phyloP scores from a whole-genome alignment of 257 asterid genomes.

The Petrea volubilis region DNA sequence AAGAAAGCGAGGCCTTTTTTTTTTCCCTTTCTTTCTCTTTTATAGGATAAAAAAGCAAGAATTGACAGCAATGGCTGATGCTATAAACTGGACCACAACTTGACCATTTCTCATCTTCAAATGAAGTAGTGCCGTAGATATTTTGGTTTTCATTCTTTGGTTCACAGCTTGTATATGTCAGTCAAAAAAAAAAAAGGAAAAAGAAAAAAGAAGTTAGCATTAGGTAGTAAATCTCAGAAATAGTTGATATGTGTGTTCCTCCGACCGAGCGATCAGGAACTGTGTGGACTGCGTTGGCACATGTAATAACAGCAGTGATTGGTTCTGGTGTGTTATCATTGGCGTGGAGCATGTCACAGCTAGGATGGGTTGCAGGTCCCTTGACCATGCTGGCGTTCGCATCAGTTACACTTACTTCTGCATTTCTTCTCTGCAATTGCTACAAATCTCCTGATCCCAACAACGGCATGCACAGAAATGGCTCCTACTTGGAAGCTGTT shows the following conservation, averaged over 20 bases:
- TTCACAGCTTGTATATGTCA: background rate
- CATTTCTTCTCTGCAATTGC: slow-evolving; percentile 57
- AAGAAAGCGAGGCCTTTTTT: background rate
- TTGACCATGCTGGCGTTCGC: slow-evolving; percentile 60
- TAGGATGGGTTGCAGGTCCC: slow-evolving; percentile 92
- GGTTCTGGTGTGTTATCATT: slow-evolving; percentile 85
- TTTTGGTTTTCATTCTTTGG: background rate
- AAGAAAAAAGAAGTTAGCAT: background rate
- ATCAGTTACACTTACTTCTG: slow-evolving; percentile 52
- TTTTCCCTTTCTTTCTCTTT: too few relatives aligned
- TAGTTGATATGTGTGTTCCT: slow-evolving; percentile 9
- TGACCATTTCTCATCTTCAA: background rate
- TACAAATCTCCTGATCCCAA: slow-evolving; percentile 43
- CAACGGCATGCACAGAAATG: slow-evolving; percentile 35
- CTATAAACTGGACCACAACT: background rate
- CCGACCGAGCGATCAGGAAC: slow-evolving; percentile 49
- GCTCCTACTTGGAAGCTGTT: slow-evolving; percentile 69
- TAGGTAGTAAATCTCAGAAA: background rate
- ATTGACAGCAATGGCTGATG: background rate
- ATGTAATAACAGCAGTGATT: slow-evolving; percentile 78
- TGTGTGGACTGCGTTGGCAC: slow-evolving; percentile 68
- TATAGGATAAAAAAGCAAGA: background rate
- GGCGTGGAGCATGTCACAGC: slow-evolving; percentile 79
- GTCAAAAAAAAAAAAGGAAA: background rate
- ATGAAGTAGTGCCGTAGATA: background rate